Base-by-base conservation (phyloP, 495 filamentous ascomycete species). In the Penicillium malachiteum region DNA sequence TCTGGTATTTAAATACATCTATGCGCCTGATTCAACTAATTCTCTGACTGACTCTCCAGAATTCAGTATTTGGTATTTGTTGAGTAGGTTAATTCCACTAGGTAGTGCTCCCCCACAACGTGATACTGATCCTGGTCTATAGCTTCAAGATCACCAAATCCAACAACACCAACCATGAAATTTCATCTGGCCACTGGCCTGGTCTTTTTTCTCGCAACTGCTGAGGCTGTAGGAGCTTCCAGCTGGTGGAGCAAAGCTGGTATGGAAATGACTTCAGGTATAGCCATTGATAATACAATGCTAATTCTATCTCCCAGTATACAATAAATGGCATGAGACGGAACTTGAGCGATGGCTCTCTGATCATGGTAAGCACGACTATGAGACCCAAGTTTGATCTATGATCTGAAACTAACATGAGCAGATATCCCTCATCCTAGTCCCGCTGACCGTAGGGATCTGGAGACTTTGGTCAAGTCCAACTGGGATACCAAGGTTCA, bases 281-380 rank as follows among this genome's bases (percentile, higher is more conserved):
- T 37, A 10, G 8, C 7, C 34, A 10, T 37, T 13, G 34, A 37
- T 2, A 17, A 18, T 18, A 13, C 34, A 17, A 35, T 18, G 53
- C 58, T 60, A 56, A 57, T 57, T 17, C n/a, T 33, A 62, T 37
- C 48, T 26, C 40, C 58, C 65, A 96, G 94, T 86, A 6, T 98
- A 97, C 81, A 96, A 97, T 77, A 97, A 93, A 69, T 98, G 94
- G 94, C 93, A 97, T 68, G 87, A 97, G 76, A 96, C 90, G 7
- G 94, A 98, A 78, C 83, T 98, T 10, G 93, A 98, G 78, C 82
- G 94, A 64, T 98, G 94, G 94, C 87, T 98, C 54, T 89, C 89
- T 21, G 94, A 98, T 63, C 84, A 98, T 74, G 76, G 74, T 78
- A 48, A 43, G 18, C 34, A 34, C 17, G 34, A 40, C 35, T 32